Percentiles rank a stretch among this genome's conserved stretches.
These are phyloP conservation scores for Eimeria sp. DNA, from an alignment of 169 alveolate genomes.

Conservation along the genomic window DNA sequence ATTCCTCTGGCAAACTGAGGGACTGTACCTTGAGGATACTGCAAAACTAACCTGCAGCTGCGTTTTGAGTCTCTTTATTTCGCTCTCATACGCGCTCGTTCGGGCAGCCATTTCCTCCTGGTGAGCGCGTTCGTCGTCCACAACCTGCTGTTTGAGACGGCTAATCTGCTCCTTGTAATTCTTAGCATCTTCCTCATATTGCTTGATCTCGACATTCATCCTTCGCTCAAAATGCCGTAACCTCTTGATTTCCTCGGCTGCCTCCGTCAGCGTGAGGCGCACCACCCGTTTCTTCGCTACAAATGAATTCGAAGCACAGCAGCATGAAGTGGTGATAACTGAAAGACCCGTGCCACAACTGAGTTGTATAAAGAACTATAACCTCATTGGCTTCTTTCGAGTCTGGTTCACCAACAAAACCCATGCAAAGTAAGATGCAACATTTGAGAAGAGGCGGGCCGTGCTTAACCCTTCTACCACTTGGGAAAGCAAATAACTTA, in stretches of 20 bases:
- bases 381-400: not conserved
- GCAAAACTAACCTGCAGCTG: not conserved
- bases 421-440: not conserved
- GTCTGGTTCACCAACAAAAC: not conserved
- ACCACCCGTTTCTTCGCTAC: constrained; percentile 58
- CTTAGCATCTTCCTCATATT: constrained; percentile 16
- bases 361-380: not conserved
- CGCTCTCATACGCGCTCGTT: constrained; percentile 20
- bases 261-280: constrained; percentile 78
- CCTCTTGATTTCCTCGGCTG: constrained; percentile 81
- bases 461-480: not conserved
- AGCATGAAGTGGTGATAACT: not conserved
- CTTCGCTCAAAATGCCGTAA: constrained; percentile 72
- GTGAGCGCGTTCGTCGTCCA: constrained; percentile 21
- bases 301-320: not conserved
- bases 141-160: constrained; percentile 27
- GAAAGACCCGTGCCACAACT: not conserved
- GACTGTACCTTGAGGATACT: not conserved
- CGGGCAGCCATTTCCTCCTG: constrained; percentile 53
- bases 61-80: constrained; percentile 23
- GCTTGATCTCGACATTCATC: not conserved
- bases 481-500: not conserved
- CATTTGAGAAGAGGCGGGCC: not conserved
- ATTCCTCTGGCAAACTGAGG: not conserved
- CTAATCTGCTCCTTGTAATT: not conserved